Evolutionary conservation across 345 rosid species (phyloP), one percentile per base, ranked within the genome.

Genomic region (Tarenaya hassleriana): DNA sequence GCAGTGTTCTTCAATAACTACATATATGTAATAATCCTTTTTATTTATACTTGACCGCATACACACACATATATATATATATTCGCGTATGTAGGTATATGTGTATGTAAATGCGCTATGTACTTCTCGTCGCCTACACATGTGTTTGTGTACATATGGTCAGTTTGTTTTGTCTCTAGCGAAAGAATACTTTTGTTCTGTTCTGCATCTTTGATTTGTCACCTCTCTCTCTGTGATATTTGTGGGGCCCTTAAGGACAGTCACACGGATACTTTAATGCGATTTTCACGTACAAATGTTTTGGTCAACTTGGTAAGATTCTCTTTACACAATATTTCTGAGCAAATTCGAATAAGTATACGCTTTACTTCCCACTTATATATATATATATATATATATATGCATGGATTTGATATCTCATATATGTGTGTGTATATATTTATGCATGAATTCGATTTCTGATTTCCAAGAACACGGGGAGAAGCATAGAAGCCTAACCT

Each of bases 91-190:
- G 49, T 44, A 42, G 45, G 43, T 50, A 52, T 18, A 2, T 35
- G 50, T 44, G 49, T 52, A 50, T 50, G 58, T 18, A 49, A n/a
- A 35, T 35, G 4, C 5, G 49, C 32, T 39, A 54, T 10, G n/a
- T 35, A 4, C 50, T n/a, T n/a, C n/a, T 35, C 64, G 53, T 49
- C 44, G 64, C 32, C 37, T 64, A 40, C 60, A 60, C 50, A 59
- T 50, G 70, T 66, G 70, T 59, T 66, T 66, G 60, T 52, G 47
- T 66, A 53, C 46, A 53, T 66, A 47, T 52, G 70, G 65, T 52
- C 70, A 58, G 70, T 59, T 66, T 66, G 60, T 40, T 58, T 58
- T 38, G 64, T 48, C 44, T 58, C 50, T 52, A 58, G 21, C 41
- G 55, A 37, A 52, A 58, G n/a, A 46, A 39, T 66, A 53, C 35